Conservation (phyloP, 116 monocot genomes). For the Trichopus zeylanicus region DNA sequence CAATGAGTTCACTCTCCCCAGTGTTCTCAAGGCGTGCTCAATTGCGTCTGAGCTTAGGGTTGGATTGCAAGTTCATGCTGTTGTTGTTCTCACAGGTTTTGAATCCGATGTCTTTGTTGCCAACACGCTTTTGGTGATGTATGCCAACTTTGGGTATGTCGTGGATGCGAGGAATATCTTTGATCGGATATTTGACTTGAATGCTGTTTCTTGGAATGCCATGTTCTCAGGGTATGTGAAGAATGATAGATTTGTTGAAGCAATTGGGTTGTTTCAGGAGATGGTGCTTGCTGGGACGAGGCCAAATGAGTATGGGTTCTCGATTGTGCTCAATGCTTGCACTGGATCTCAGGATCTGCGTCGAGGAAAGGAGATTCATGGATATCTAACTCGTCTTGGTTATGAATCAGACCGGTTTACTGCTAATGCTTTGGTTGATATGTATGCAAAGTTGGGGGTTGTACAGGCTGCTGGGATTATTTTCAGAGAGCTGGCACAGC, state of each 20-base stretch:
- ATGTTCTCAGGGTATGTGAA: conserved; percentile 37
- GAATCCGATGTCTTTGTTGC: conserved; percentile 58
- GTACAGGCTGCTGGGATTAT: conserved; percentile 27
- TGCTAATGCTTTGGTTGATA: conserved; percentile 60
- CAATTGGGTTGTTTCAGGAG: conserved; percentile 31
- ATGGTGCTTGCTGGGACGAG: conserved; percentile 38
- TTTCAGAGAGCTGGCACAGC: conserved; percentile 32
- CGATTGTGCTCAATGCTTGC: conserved; percentile 53
- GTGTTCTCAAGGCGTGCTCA: conserved; percentile 62
- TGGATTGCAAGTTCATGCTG: conserved; percentile 46
- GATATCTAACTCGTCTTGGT: conserved; percentile 28
- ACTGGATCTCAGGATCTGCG: conserved; percentile 30
- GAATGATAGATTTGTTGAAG: conserved; percentile 27
- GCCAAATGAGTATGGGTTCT: conserved; percentile 67
- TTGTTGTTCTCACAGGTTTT: conserved; percentile 32
- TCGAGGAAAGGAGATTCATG: conserved; percentile 41
- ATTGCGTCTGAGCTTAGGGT: conserved; percentile 12
- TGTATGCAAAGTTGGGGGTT: conserved; percentile 64
- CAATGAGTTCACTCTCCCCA: conserved; percentile 71
- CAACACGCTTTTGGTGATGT: conserved; percentile 58
- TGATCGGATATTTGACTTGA: conserved; percentile 18
- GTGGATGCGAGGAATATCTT: conserved; percentile 37
- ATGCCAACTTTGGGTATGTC: conserved; percentile 32
- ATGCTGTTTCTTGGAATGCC: conserved; percentile 62
- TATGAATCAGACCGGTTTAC: conserved; percentile 49